Evolutionary conservation across 768 basidiomycete genomes (phyloP).

Genomic region (Trametes elegans): DNA sequence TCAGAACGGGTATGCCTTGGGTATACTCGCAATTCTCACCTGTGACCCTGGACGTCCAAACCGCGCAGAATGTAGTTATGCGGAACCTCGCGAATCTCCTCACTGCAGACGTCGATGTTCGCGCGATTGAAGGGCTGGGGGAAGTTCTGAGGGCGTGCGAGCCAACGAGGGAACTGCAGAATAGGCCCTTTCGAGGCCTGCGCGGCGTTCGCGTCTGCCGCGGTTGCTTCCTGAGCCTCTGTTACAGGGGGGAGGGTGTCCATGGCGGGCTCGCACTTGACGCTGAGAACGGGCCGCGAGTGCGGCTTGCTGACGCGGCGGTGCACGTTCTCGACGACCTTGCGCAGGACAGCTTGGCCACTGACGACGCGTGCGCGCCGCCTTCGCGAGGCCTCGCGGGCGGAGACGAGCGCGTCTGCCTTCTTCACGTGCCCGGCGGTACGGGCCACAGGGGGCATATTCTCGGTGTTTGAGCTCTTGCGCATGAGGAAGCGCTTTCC

Average conservation of each 20-base stretch:
- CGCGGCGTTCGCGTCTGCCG: slow-evolving; percentile 11
- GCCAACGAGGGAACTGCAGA: slow-evolving; percentile 68
- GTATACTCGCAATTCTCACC: slow-evolving; percentile 36
- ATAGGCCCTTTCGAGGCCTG: slow-evolving; percentile 27
- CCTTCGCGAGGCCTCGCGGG: slow-evolving; percentile 21
- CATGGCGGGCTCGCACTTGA: slow-evolving; percentile 3
- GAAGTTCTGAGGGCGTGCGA: slow-evolving; percentile 51
- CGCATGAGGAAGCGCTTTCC: slow-evolving; percentile 19
- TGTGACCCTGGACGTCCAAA: slow-evolving; percentile 43
- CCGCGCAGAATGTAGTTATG: slow-evolving; percentile 60
- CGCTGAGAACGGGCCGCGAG: neutral
- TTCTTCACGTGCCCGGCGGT: slow-evolving; percentile 14
- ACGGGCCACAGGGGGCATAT: slow-evolving; percentile 13
- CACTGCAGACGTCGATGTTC: slow-evolving; percentile 52
- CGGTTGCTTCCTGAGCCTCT: neutral
- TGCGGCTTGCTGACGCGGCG: slow-evolving; percentile 16
- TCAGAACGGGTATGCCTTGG: neutral
- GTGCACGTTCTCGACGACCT: slow-evolving; percentile 15
- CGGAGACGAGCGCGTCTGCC: slow-evolving; percentile 15
- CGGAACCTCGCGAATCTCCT: slow-evolving; percentile 49
- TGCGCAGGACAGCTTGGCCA: slow-evolving; percentile 13
- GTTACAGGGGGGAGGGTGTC: neutral
- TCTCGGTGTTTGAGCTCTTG: slow-evolving; percentile 29
- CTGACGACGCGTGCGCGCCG: slow-evolving; percentile 22
- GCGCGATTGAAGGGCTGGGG: slow-evolving; percentile 57